Evolutionary conservation across 2,329 filamentous ascomycete species (phyloP).

Genomic region (Neonectria magnoliae): DNA sequence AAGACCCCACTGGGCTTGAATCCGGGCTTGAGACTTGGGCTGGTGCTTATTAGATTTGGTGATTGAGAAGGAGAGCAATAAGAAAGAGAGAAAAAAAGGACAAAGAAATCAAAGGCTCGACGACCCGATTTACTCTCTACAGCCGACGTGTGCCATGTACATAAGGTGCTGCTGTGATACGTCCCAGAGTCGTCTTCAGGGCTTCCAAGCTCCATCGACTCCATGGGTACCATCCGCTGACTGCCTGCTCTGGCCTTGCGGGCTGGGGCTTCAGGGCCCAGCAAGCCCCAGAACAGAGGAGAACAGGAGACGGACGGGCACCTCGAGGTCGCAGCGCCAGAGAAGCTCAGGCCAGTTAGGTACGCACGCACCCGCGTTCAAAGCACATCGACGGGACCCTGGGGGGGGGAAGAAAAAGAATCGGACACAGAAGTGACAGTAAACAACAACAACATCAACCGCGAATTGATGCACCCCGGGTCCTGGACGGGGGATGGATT

Average conservation of each 20-base stretch:
- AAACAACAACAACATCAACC: slow-evolving; percentile 11
- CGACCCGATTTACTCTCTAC: slow-evolving; percentile 22
- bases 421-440: neutral
- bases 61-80: neutral
- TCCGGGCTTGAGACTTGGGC: neutral
- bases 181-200: neutral
- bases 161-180: slow-evolving; percentile 23
- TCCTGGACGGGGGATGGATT: neutral
- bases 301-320: neutral
- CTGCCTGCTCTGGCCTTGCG: slow-evolving; percentile 5
- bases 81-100: neutral
- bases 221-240: neutral
- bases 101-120: slow-evolving; percentile 12
- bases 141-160: slow-evolving; percentile 27
- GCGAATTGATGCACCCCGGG: slow-evolving; percentile 6
- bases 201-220: neutral
- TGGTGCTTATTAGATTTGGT: neutral
- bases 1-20: neutral
- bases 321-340: neutral
- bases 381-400: neutral
- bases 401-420: slow-evolving; percentile 2
- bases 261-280: slow-evolving; percentile 34
- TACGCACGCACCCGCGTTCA: too few relatives aligned
- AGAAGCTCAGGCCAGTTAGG: neutral
- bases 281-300: neutral